Percentiles rank a stretch among this genome's conserved stretches.
These are phyloP conservation scores for Lactarius indigo DNA, from an alignment of 768 basidiomycete genomes.

Conservation along the genomic window DNA sequence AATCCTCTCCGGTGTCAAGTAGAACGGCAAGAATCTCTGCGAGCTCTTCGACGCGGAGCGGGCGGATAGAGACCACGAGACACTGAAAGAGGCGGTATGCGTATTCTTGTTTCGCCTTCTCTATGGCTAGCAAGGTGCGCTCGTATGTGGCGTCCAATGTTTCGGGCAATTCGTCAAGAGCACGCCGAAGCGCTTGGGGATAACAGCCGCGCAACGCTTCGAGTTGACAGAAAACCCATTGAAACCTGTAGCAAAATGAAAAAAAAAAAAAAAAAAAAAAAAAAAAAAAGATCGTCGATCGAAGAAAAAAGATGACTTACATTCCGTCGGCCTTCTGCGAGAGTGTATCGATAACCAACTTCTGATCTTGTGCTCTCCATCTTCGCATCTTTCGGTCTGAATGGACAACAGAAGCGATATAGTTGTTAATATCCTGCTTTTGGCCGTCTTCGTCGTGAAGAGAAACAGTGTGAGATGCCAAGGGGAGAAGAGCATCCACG, in stretches of 20 bases:
- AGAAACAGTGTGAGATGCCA: not conserved
- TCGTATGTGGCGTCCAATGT: slow-evolving; percentile 12
- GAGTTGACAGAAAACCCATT: slow-evolving; percentile 11
- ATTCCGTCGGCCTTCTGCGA: slow-evolving; percentile 7
- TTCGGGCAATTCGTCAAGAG: not conserved
- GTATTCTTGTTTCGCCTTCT: slow-evolving; percentile 1
- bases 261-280: no score
- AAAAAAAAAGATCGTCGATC: no score
- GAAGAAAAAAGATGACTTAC: no score
- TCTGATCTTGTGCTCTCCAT: slow-evolving; percentile 7
- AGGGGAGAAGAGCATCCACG: not conserved
- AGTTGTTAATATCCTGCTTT: not conserved
- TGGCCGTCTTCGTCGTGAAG: slow-evolving; percentile 14
- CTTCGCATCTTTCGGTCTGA: not conserved
- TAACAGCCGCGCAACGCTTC: not conserved
- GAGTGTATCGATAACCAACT: slow-evolving; percentile 3
- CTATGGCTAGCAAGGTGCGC: not conserved
- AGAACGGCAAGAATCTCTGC: slow-evolving; percentile 12
- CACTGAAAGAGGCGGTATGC: not conserved
- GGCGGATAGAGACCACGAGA: not conserved
- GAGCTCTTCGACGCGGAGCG: slow-evolving; percentile 11
- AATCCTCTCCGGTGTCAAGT: not conserved
- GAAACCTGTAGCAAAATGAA: slow-evolving; percentile 1
- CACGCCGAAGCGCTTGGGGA: not conserved
- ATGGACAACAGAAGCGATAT: not conserved